A percentile compares a stretch with the other conserved stretches of the same genome.
Evolutionary conservation across 108 stramenopile genomes (phyloP).

Genomic region (Nitzschia palea): DNA sequence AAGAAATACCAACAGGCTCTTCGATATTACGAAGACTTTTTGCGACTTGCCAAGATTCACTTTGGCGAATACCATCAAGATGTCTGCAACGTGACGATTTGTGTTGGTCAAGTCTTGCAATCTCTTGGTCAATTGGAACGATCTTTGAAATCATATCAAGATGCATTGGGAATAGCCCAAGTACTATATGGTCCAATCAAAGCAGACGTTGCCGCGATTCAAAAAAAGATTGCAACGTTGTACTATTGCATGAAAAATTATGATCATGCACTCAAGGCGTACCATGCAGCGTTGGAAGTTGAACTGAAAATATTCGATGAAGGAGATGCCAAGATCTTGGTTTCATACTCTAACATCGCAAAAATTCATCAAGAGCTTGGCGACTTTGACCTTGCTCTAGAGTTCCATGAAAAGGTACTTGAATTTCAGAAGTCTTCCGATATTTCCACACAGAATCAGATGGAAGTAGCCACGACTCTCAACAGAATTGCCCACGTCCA

Average conservation of each 20-base stretch:
- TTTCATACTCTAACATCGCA: slow-evolving; percentile 63
- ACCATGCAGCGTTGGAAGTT: slow-evolving; percentile 52
- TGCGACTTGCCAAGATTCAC: slow-evolving; percentile 24
- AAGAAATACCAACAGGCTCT: slow-evolving; percentile 42
- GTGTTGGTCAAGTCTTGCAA: slow-evolving; percentile 60
- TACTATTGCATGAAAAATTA: slow-evolving; percentile 51
- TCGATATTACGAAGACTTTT: slow-evolving; percentile 45
- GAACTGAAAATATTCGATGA: slow-evolving; percentile 44
- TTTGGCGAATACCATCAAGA: slow-evolving; percentile 53
- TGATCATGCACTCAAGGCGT: slow-evolving; percentile 48
- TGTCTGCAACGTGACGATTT: slow-evolving; percentile 45
- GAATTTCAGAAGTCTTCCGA: slow-evolving; percentile 29
- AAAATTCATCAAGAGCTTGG: slow-evolving; percentile 51
- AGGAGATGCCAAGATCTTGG: slow-evolving; percentile 48
- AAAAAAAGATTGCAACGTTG: slow-evolving; percentile 59
- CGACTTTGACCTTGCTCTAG: slow-evolving; percentile 43
- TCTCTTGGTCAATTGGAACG: slow-evolving; percentile 37
- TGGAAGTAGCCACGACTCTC: slow-evolving; percentile 56
- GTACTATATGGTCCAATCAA: slow-evolving; percentile 39
- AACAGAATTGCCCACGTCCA: slow-evolving; percentile 51
- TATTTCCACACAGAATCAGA: too few relatives aligned
- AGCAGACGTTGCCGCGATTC: slow-evolving; percentile 51
- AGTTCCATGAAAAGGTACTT: slow-evolving; percentile 44
- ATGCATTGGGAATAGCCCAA: slow-evolving; percentile 38
- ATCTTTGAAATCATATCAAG: slow-evolving; percentile 40